Evolutionary conservation across 2,329 filamentous ascomycete species (phyloP).

Genomic region (Exophiala sp.): DNA sequence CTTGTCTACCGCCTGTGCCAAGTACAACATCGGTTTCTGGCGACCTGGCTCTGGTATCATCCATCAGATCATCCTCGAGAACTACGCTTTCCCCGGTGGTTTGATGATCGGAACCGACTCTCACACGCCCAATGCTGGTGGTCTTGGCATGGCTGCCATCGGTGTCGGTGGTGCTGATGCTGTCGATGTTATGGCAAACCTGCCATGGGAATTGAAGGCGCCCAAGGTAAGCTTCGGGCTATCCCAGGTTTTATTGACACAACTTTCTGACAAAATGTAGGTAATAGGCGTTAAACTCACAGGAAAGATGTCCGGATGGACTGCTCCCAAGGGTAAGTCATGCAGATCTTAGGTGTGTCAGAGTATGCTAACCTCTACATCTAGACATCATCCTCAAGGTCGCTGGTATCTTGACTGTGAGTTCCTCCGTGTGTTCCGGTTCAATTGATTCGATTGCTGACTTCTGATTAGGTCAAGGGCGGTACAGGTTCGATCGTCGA

Average conservation of each 20-base stretch:
- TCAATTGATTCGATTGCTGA: not conserved
- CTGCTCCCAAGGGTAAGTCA: constrained; percentile 78
- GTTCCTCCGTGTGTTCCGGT: too few species aligned
- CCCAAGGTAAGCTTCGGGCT: constrained; percentile 63
- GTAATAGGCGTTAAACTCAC: constrained; percentile 89
- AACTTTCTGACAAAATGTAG: too few species aligned
- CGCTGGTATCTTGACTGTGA: constrained; percentile 81
- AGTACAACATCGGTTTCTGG: constrained; percentile 99
- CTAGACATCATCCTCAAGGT: constrained; percentile 95
- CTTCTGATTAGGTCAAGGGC: constrained; percentile 64
- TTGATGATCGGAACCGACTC: constrained; percentile 97
- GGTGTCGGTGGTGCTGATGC: constrained; percentile 98
- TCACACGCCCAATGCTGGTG: constrained; percentile 92
- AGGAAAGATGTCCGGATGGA: constrained; percentile 85
- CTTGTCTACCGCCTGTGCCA: constrained; percentile 86
- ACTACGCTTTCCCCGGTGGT: constrained; percentile 98
- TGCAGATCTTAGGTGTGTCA: constrained; percentile 2
- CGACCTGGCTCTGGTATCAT: constrained; percentile 98
- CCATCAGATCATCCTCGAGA: constrained; percentile 97
- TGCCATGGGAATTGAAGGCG: constrained; percentile 97
- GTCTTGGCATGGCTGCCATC: constrained; percentile 84
- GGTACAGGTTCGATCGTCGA: too few species aligned
- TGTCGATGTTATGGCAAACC: constrained; percentile 95
- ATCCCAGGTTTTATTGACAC: too few species aligned
- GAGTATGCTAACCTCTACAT: constrained; percentile 5